A percentile compares a stretch with the other conserved stretches of the same genome.
Evolutionary conservation across 768 basidiomycete genomes (phyloP).

Genomic region (Albatrellus ellisii): DNA sequence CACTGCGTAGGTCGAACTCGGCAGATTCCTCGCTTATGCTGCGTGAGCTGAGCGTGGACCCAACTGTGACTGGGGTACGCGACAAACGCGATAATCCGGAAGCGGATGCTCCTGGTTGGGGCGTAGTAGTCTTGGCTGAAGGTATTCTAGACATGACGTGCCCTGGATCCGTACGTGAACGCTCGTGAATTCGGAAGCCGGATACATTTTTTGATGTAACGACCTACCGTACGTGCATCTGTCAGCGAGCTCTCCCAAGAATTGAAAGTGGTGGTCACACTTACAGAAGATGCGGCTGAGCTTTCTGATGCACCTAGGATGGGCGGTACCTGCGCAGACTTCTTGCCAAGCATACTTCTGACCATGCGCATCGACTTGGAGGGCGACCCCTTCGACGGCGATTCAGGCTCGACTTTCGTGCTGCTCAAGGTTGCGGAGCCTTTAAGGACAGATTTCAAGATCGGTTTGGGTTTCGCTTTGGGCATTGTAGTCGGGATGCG

Average conservation of each 20-base stretch:
- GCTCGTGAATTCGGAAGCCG: slow-evolving; percentile 5
- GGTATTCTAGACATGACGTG: slow-evolving; percentile 10
- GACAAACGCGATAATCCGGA: background rate
- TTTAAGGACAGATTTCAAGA: slow-evolving; percentile 12
- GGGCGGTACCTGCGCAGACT: slow-evolving; percentile 8
- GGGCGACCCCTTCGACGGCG: slow-evolving; percentile 10
- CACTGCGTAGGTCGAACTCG: slow-evolving; percentile 1
- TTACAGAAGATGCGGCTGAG: background rate
- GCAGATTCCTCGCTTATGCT: background rate
- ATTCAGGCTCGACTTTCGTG: slow-evolving; percentile 1
- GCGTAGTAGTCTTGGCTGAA: slow-evolving; percentile 2
- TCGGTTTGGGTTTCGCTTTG: slow-evolving; percentile 4
- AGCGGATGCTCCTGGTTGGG: slow-evolving; percentile 7
- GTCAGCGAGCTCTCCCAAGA: background rate
- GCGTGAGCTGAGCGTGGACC: background rate
- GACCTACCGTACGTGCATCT: background rate
- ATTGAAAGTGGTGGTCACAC: background rate
- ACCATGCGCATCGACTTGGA: slow-evolving; percentile 11
- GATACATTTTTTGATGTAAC: background rate
- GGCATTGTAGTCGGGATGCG: slow-evolving; percentile 9
- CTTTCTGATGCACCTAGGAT: no score
- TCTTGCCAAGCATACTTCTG: slow-evolving; percentile 9
- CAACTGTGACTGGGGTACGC: background rate
- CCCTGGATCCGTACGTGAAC: slow-evolving; percentile 14
- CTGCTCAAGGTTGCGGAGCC: background rate